A percentile compares a stretch with the other conserved stretches of the same genome.
phyloP scores from a whole-genome alignment of 305 asterid species.

The Ajuga reptans region DNA sequence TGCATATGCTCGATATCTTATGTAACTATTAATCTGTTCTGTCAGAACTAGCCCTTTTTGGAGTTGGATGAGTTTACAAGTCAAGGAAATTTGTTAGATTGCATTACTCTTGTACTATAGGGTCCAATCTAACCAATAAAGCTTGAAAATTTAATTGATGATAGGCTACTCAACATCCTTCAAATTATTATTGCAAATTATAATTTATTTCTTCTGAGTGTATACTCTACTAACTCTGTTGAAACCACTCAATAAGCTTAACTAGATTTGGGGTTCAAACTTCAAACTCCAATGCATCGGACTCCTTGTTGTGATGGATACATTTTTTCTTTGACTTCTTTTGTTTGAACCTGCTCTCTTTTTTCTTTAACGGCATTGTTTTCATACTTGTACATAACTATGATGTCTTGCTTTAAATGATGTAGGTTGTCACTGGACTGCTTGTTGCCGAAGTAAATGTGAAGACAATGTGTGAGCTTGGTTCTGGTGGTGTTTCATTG shows the following conservation, averaged over 20 bases:
- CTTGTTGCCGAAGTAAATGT: slow-evolving; percentile 96
- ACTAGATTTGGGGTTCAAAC: not conserved
- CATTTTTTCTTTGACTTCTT: not conserved
- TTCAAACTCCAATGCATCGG: not conserved
- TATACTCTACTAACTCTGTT: not conserved
- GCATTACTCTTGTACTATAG: slow-evolving; percentile 5
- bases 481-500: slow-evolving; percentile 91
- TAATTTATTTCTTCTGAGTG: not conserved
- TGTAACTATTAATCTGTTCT: slow-evolving; percentile 32
- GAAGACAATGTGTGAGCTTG: slow-evolving; percentile 90
- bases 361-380: not conserved
- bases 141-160: not conserved
- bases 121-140: not conserved
- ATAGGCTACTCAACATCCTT: not conserved
- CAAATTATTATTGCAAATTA: not conserved
- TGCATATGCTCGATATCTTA: slow-evolving; percentile 67
- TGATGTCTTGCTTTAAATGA: slow-evolving; percentile 18
- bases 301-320: slow-evolving; percentile 6
- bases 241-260: not conserved
- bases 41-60: not conserved
- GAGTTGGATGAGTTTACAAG: not conserved
- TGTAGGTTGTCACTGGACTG: slow-evolving; percentile 77
- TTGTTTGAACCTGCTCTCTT: not conserved
- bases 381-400: slow-evolving; percentile 13
- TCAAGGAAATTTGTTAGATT: slow-evolving; percentile 12